Evolutionary conservation across 2,329 filamentous ascomycete genomes (phyloP), one percentile per base, ranked within the genome.

Genomic region (Diaporthe citrichinensis): DNA sequence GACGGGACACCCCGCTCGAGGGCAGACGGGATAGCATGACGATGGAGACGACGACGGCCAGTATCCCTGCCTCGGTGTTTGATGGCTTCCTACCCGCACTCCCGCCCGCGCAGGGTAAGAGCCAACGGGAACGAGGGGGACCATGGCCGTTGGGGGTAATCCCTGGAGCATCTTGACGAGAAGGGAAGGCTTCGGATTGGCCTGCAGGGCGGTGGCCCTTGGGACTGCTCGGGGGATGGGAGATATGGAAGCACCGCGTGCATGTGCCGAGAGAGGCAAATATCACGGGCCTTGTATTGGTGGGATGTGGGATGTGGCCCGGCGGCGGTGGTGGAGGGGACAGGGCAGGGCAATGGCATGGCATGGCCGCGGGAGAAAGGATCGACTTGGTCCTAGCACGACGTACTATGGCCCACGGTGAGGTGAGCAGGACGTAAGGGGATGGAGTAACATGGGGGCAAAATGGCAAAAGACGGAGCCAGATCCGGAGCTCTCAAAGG

Each of bases 241-340:
- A 72, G 74, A 65, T 58, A 59, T 73, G 74, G 79, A 74, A 80
- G 74, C 77, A 81, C 78, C 72, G 76, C 79, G 77, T 84, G 84
- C 84, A 85, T 84, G 83, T 86, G 84, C 84, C 83, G 84, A 84
- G 83, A 84, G 82, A 81, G 80, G 81, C 79, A 79, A 81, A 80
- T 79, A 80, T 81, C 80, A 82, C 78, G 80, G 58, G 72, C 79
- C 81, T 82, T 80, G 81, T 79, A 83, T 83, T 82, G 81, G 82
- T 83, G 80, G 72, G 82, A 81, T 75, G 78, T 77, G 77, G 49
- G 65, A 53, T 69, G 65, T 69, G 65, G 49, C 49, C 65, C 28
- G 62, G 71, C 78, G 20, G 58, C 77, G 78, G 77, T 79, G 79
- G 79, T 79, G 78, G 80, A 77, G 76, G 79, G 76, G 77, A 75